A percentile compares a stretch with the other conserved stretches of the same genome.
Conservation (phyloP, 208 protist species). For the Strigomonas culicis region DNA sequence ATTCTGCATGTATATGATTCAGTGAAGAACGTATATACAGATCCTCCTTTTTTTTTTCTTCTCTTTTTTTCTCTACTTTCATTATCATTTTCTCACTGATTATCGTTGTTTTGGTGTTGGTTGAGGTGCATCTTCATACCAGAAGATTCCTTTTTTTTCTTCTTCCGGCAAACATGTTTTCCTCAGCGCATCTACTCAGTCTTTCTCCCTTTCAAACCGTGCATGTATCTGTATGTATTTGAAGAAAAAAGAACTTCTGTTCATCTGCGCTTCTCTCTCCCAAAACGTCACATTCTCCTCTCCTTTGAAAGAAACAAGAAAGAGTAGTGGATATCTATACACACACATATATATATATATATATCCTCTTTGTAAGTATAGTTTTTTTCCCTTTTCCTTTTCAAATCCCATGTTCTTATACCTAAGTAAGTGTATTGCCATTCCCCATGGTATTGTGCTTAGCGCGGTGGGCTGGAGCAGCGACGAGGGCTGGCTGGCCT, state of each 20-base stretch:
- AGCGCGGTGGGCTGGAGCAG: constrained; percentile 92
- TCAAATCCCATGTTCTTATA: constrained; percentile 91
- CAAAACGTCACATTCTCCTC: no score
- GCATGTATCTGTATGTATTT: no score
- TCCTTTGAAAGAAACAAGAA: no score
- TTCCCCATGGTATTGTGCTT: constrained; percentile 91
- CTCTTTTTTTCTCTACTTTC: constrained; percentile 4
- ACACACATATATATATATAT: no score
- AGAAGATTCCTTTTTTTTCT: background rate
- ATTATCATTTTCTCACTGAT: background rate
- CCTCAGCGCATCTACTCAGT: background rate
- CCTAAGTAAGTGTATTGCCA: constrained; percentile 95
- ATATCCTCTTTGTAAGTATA: background rate
- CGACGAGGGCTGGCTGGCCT: constrained; percentile 96
- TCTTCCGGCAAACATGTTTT: background rate
- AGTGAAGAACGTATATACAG: no score
- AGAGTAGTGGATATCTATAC: no score
- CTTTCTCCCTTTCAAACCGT: background rate
- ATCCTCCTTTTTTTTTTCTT: background rate
- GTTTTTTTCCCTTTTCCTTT: background rate
- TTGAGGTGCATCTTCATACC: no score
- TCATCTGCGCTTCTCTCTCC: no score
- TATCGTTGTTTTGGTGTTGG: no score
- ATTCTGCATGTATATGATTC: no score
- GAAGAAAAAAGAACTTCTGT: no score